Conservation (phyloP, 2,329 filamentous ascomycete species). For the Cladosporium sp. region DNA sequence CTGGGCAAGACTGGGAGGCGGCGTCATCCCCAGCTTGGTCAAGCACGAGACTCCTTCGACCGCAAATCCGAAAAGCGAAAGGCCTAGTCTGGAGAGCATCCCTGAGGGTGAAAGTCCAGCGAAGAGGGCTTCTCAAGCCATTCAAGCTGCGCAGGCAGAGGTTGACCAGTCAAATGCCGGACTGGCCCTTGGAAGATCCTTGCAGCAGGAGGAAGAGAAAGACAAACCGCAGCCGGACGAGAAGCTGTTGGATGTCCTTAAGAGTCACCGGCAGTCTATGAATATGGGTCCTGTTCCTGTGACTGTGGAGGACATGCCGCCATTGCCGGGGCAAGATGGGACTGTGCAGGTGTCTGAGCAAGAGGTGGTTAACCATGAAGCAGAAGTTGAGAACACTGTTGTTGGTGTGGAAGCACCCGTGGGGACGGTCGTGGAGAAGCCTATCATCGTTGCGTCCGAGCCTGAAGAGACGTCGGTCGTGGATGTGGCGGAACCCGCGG, state of each 20-base stretch:
- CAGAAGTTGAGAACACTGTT: no score
- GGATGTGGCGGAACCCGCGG: no score
- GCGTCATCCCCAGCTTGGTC: conserved; percentile 65
- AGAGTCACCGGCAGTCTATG: conserved; percentile 12
- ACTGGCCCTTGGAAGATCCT: not conserved
- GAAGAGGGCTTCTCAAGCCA: conserved; percentile 4
- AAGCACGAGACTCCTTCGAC: conserved; percentile 9
- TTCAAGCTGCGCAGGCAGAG: conserved; percentile 2
- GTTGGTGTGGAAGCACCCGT: no score
- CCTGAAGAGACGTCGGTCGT: no score
- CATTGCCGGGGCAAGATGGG: not conserved
- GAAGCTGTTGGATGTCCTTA: conserved; percentile 11
- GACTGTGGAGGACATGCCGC: not conserved
- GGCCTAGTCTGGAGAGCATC: conserved; percentile 24
- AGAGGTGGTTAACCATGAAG: no score
- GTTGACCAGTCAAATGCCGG: not conserved
- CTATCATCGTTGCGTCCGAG: no score
- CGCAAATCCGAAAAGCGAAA: conserved; percentile 6
- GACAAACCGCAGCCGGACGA: conserved; percentile 4
- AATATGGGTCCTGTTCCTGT: not conserved
- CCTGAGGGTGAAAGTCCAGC: conserved; percentile 8
- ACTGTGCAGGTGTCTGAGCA: not conserved
- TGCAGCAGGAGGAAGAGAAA: not conserved
- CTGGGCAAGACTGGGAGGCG: conserved; percentile 88
- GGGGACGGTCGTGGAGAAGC: no score